Conservation (phyloP, 768 basidiomycete genomes). For the Coprinopsis marcescibilis region DNA sequence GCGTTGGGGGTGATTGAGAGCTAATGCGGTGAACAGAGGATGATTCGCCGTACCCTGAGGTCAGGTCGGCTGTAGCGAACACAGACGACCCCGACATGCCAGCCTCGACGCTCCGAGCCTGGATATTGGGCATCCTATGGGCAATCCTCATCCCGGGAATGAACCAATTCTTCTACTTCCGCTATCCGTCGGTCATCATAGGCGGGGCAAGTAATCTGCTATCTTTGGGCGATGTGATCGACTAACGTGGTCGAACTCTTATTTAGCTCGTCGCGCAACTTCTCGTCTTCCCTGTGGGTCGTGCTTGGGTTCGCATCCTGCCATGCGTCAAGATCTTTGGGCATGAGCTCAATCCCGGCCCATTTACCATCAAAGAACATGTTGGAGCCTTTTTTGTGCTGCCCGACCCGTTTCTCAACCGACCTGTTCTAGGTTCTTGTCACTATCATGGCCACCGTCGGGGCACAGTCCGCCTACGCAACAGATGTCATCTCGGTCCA, state of each 20-base stretch:
- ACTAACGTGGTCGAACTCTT: constrained; percentile 3
- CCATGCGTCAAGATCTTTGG: constrained; percentile 53
- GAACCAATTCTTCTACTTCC: constrained; percentile 76
- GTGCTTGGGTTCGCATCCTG: constrained; percentile 56
- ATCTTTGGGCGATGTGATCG: constrained; percentile 15
- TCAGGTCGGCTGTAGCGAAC: constrained; percentile 70
- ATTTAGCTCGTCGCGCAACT: constrained; percentile 61
- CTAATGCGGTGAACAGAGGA: constrained; percentile 32
- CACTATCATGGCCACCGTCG: constrained; percentile 58
- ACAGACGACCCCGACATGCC: constrained; percentile 66
- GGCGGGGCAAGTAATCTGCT: constrained; percentile 32
- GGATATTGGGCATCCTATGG: constrained; percentile 53
- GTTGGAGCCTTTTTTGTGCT: constrained; percentile 19
- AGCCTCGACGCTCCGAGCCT: constrained; percentile 50
- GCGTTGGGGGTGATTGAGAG: constrained; percentile 2
- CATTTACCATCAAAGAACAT: constrained; percentile 69
- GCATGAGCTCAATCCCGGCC: constrained; percentile 64
- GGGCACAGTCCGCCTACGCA: constrained; percentile 53
- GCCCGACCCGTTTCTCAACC: constrained; percentile 7
- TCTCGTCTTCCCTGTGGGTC: constrained; percentile 63
- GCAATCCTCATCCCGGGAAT: constrained; percentile 61
- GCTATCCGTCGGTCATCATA: constrained; percentile 61
- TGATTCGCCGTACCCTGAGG: constrained; percentile 84
- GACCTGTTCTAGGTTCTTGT: constrained; percentile 45
- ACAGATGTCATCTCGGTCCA: constrained; percentile 76